Evolutionary conservation across 306 rosid genomes (phyloP), one percentile per base, ranked within the genome.

Genomic region (Fagus sylvatica): DNA sequence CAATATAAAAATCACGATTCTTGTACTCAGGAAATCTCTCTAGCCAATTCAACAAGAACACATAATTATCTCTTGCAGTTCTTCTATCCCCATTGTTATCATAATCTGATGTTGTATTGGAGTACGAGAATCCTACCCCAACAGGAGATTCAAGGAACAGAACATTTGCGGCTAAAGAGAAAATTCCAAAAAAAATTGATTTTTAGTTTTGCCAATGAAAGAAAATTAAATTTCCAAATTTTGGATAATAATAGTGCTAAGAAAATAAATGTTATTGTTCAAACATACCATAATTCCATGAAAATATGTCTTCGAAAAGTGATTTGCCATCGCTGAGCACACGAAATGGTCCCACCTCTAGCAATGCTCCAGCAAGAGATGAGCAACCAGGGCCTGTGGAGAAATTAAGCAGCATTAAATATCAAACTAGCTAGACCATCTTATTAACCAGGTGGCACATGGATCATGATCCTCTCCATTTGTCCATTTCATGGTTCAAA

Each of bases 311-410:
- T 19, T 5, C 46, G 74, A 76, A 85, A 1, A 95, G 90, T 55
- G 99, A 88, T 88, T 89, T 91, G 53, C 99, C 99, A 13, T 95
- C 99, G 67, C 98, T 95, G 22, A 82, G 85, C 62, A 93, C 93
- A 22, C 99, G 79, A 53, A 95, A 93, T 16, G 99, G 99, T 79
- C 99, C 99, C 4, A 95, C 85, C 76, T 95, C 99, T 73, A 89
- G 96, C 98, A 95, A 89, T 82, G 99, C 99, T 80, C 99, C 99
- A 74, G 85, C 97, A 19, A 95, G 84, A 51, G 99, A 95, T 6
- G 99, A 95, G 80, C 99, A 95, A 55, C 99, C 99, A 0, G 99
- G 99, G 19, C 99, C 99, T 95, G 81, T 8, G 30, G 10, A 51
- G 33, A 72, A 4, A 64, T 32, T 32, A 12, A 79, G 39, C 69